Base-by-base conservation (phyloP, 805 yeast genomes). In the Candida hispaniensis region DNA sequence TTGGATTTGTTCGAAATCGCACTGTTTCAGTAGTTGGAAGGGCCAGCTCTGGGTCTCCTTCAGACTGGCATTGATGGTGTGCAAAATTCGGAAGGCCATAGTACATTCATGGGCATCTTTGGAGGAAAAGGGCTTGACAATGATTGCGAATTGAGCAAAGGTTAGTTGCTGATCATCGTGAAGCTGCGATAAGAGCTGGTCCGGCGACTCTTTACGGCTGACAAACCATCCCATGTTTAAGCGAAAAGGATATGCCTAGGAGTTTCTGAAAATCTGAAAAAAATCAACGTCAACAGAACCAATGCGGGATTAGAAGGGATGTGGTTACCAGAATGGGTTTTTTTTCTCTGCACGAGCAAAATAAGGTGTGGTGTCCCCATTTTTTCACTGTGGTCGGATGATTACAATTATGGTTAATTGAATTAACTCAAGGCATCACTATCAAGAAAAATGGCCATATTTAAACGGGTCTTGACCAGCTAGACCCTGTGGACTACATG, bases 41-140 rank as follows among this genome's bases (percentile, higher is more conserved):
- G 49, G 29, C 55, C 58, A 52, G 12, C 50, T 40, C n/a, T 50
- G 40, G 3, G 50, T 40, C 33, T 54, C 58, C 10, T 40, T 36
- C 22, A 40, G 41, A 32, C 50, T 50, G 13, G 40, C 35, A 14
- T 40, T 35, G 20, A 51, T 32, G 8, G 43, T 32, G 12, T 41
- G 30, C 21, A 48, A 41, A 14, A 50, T 50, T 10, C 40, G 29
- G 41, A 27, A 47, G 2, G 54, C 51, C 18, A 35, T 35, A 17
- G 39, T 23, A 28, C 36, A 32, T n/a, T 32, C 36, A 11, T 32
- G 36, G 18, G 39, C 23, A 25, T 34, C 35, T 8, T 36, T 18
- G 13, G 39, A 14, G 5, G 35, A 34, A 13, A 27, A 29, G 12
- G 33, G 39, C 26, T 27, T 26, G 17, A 34, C 35, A 18, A 34